phyloP scores from a whole-genome alignment of 768 basidiomycete species.

The Podaxis sp. region DNA sequence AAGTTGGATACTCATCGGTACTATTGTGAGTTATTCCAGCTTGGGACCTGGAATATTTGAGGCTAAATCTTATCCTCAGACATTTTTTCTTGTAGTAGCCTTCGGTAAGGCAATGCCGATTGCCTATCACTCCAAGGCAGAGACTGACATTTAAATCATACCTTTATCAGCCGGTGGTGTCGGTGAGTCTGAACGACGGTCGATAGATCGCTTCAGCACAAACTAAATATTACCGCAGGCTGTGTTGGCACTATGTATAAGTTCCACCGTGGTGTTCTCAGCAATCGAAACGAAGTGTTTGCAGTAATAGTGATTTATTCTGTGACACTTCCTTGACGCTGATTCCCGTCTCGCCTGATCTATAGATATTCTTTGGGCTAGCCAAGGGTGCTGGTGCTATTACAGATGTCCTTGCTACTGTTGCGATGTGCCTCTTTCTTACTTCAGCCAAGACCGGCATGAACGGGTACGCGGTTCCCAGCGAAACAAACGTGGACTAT shows the following conservation, averaged over 20 bases:
- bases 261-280: slow-evolving; percentile 31
- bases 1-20: slow-evolving; percentile 28
- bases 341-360: not conserved
- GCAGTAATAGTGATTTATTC: slow-evolving; percentile 22
- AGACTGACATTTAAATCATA: not conserved
- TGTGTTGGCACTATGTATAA: slow-evolving; percentile 37
- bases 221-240: slow-evolving; percentile 19
- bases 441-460: slow-evolving; percentile 38
- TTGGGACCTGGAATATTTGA: not conserved
- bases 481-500: not conserved
- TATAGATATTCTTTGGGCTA: slow-evolving; percentile 42
- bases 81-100: slow-evolving; percentile 26
- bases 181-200: slow-evolving; percentile 20
- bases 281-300: slow-evolving; percentile 29
- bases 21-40: slow-evolving; percentile 24
- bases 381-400: slow-evolving; percentile 44
- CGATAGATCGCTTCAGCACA: too few species aligned
- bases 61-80: slow-evolving; percentile 15
- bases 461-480: slow-evolving; percentile 26
- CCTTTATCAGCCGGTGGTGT: slow-evolving; percentile 26
- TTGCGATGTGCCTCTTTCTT: slow-evolving; percentile 43
- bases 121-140: not conserved
- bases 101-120: slow-evolving; percentile 24
- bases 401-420: slow-evolving; percentile 44
- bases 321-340: not conserved